Base-by-base conservation (phyloP, 495 filamentous ascomycete species). In the Tuber calosporum region DNA sequence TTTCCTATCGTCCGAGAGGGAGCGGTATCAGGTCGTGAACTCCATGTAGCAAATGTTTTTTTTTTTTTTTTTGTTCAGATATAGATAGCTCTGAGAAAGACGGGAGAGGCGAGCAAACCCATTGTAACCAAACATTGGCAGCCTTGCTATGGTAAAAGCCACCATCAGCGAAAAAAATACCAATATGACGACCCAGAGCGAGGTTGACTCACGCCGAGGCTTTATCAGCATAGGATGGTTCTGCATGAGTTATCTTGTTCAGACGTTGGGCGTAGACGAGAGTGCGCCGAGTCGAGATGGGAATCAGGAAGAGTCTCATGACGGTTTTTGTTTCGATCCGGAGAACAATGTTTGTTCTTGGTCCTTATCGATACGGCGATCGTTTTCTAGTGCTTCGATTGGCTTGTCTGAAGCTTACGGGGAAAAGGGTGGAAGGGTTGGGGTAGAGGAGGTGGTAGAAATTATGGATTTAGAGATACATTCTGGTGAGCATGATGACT, bases 281-380 rank as follows among this genome's bases (percentile, higher is more conserved):
- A n/a, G 92, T 91, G 77, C 92, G 90, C 80, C 90, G 86, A 15
- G 93, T 97, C 69, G 94, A 97, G 80, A 99, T 92, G 68, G 95
- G 95, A 74, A 99, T 88, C 72, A 99, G 90, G 85, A 93, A 97
- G 82, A 99, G 88, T 83, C 93, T 92, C 95, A 99, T 98, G 70
- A 85, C 58, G 77, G 30, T 62, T 62, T 19, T 34, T 62, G 26
- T 62, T 62, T 62, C 13, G 30, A 34, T 62, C 26, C 26, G 26
- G 34, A 62, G 53, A 62, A 34, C 26, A 62, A 62, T 34, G 53
- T 62, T 62, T 62, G 53, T 62, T 62, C 53, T 30, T 17, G 26
- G 53, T 30, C 26, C 26, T 62, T 62, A 34, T 62, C 53, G 26
- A 34, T 34, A 62, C 9, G 13, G 53, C 17, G 53, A 62, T 34